phyloP scores from a whole-genome alignment of 169 alveolate species.

The Eimeria necatrix region DNA sequence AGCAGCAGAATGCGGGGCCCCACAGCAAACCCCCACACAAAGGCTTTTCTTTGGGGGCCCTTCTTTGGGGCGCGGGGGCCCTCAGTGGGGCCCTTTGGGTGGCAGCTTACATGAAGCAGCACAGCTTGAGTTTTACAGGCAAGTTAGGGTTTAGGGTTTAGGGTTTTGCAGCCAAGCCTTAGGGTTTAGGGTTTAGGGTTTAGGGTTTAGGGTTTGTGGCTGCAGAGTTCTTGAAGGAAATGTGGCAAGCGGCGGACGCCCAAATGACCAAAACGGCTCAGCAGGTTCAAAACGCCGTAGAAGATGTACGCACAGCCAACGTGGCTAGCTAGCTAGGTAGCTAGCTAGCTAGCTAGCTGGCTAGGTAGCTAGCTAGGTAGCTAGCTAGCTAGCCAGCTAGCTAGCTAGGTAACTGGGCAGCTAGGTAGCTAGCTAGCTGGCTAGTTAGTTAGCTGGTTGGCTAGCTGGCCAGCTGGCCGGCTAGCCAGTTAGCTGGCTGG shows the following conservation, averaged over 20 bases:
- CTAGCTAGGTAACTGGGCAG: neutral
- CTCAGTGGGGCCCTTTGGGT: slow-evolving; percentile 31
- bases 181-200: neutral
- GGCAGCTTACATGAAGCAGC: slow-evolving; percentile 26
- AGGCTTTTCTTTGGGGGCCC: slow-evolving; percentile 22
- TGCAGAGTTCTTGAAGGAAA: slow-evolving; percentile 20
- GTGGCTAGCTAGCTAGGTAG: neutral
- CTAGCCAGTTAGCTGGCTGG: neutral
- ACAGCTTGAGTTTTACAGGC: slow-evolving; percentile 28
- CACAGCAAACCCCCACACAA: neutral
- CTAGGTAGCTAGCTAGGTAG: neutral
- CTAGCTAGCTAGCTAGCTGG: neutral
- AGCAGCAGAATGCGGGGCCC: neutral
- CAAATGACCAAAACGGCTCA: slow-evolving; percentile 39
- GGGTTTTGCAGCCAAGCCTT: too few species aligned
- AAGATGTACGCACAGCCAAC: neutral
- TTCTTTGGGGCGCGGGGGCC: slow-evolving; percentile 15
- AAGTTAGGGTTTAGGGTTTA: neutral
- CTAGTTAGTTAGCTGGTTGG: neutral
- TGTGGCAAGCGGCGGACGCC: slow-evolving; percentile 39
- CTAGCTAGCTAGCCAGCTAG: neutral
- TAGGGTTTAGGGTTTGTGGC: neutral
- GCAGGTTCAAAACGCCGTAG: slow-evolving; percentile 37
- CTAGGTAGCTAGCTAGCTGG: neutral
- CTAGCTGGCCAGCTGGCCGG: slow-evolving; percentile 3